These are phyloP conservation scores for Cicer bijugum DNA, from an alignment of 306 rosid genomes.

Conservation along the genomic window DNA sequence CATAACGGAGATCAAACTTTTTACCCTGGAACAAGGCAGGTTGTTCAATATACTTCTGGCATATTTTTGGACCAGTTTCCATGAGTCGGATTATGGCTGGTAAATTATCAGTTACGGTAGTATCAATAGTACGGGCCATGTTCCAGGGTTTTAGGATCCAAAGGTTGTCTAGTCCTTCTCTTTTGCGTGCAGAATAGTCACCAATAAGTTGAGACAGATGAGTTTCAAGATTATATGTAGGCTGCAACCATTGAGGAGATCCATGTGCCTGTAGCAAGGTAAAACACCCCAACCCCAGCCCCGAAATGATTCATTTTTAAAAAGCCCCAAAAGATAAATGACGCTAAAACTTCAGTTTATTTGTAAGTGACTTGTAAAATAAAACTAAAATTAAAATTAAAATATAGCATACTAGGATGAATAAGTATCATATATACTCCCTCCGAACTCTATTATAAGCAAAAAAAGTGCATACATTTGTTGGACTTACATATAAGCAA, in stretches of 20 bases:
- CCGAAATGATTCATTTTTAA: neutral
- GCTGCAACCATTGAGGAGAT: slow-evolving; percentile 91
- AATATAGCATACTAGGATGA: slow-evolving; percentile 33
- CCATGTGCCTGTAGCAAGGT: slow-evolving; percentile 71
- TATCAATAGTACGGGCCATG: slow-evolving; percentile 98
- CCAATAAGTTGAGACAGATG: slow-evolving; percentile 88
- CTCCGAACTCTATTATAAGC: too few species aligned
- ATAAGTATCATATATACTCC: neutral
- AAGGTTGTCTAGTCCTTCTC: slow-evolving; percentile 70
- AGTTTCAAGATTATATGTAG: slow-evolving; percentile 88
- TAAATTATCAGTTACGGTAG: slow-evolving; percentile 81
- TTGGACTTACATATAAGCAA: too few species aligned
- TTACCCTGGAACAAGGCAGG: slow-evolving; percentile 86
- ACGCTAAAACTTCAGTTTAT: neutral
- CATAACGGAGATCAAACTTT: slow-evolving; percentile 90
- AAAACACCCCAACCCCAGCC: slow-evolving; percentile 22
- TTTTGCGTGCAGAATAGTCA: slow-evolving; percentile 68
- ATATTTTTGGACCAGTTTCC: slow-evolving; percentile 97
- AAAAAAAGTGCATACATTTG: too few species aligned
- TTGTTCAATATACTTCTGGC: slow-evolving; percentile 94
- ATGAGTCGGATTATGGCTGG: slow-evolving; percentile 82
- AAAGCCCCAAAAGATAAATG: slow-evolving; percentile 20
- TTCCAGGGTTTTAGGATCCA: slow-evolving; percentile 99
- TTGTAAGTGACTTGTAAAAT: slow-evolving; percentile 1
- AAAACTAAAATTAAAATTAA: neutral